Conservation (phyloP, 257 asterid species). For the Anisodus acutangulus region DNA sequence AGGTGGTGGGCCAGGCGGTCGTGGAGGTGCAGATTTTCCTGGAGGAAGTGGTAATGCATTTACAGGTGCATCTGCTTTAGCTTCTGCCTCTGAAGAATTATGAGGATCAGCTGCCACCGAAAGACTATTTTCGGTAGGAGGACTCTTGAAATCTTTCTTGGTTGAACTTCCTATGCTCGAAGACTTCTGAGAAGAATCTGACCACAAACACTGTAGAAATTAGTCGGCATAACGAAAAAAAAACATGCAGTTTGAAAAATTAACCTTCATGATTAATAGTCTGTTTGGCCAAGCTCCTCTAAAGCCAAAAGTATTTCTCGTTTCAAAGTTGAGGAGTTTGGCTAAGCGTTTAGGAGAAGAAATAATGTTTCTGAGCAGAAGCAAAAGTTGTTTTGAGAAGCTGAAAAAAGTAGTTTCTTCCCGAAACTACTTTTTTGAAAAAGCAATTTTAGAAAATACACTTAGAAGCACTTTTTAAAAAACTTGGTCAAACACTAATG, state of each 20-base stretch:
- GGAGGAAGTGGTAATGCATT: slow-evolving; percentile 71
- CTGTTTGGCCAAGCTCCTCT: no score
- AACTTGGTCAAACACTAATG: no score
- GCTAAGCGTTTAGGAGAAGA: no score
- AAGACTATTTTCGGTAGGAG: slow-evolving; percentile 42
- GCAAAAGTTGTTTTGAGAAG: no score
- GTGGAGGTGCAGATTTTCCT: slow-evolving; percentile 54
- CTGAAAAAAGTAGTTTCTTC: no score
- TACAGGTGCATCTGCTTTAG: slow-evolving; percentile 40
- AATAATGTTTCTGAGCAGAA: no score
- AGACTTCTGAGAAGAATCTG: slow-evolving; percentile 58
- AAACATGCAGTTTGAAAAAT: not conserved
- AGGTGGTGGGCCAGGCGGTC: slow-evolving; percentile 34
- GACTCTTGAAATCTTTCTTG: slow-evolving; percentile 38
- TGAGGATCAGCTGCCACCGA: slow-evolving; percentile 29
- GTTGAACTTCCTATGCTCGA: slow-evolving; percentile 37
- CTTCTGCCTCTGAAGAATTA: slow-evolving; percentile 39
- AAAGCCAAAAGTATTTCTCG: no score
- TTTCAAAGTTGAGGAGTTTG: no score
- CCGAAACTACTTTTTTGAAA: no score
- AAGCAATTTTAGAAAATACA: no score
- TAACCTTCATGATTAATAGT: no score
- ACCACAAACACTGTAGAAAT: slow-evolving; percentile 20
- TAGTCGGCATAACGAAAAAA: slow-evolving; percentile 27
- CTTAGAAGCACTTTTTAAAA: no score